Evolutionary conservation across 805 yeast species (phyloP).

Genomic region (Schwanniomyces pseudopolymorphus): DNA sequence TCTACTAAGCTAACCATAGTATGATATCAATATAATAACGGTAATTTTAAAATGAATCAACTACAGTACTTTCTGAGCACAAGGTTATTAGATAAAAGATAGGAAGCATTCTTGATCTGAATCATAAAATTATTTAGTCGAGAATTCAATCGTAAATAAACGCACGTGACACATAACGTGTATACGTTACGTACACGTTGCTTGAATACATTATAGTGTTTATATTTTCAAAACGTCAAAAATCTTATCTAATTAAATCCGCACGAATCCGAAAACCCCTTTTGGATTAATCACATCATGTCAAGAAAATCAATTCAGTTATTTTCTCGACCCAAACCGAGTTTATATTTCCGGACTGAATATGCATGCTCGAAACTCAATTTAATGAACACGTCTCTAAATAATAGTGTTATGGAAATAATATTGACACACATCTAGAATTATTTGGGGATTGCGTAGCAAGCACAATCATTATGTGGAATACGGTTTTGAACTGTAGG

Average conservation of each 20-base stretch:
- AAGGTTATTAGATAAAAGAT: too few relatives aligned
- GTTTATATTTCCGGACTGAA: neutral
- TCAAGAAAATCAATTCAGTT: neutral
- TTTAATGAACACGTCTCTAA: neutral
- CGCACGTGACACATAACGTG: neutral
- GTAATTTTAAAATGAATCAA: neutral
- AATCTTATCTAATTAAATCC: neutral
- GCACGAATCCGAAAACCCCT: neutral
- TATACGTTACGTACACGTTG: neutral
- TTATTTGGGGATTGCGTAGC: too few relatives aligned
- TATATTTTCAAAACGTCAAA: neutral
- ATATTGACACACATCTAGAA: neutral
- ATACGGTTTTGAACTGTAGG: too few relatives aligned
- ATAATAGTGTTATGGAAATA: too few relatives aligned
- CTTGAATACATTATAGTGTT: neutral
- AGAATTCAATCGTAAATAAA: neutral
- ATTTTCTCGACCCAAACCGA: too few relatives aligned
- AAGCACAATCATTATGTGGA: too few relatives aligned
- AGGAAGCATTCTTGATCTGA: neutral
- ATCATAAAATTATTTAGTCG: neutral
- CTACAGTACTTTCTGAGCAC: neutral
- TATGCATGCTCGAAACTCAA: neutral
- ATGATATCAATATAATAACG: neutral
- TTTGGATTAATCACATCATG: neutral
- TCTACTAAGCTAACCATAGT: slow-evolving; percentile 11